Base-by-base conservation (phyloP, 73 alveolate species). In the Loxodes magnus region DNA sequence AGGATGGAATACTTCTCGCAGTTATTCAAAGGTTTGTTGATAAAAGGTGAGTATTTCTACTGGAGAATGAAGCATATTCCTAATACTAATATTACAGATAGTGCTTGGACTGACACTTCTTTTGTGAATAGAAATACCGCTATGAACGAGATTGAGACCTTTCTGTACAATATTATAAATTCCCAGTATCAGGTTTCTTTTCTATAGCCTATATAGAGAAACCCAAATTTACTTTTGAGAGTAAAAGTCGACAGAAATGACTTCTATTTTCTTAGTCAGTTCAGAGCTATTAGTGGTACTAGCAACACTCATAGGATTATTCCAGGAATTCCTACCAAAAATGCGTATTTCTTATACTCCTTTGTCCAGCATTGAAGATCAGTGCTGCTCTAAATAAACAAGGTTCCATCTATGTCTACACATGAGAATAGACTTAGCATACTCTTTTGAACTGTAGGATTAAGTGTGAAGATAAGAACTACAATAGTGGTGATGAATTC, bases 171-270 rank as follows among this genome's bases (percentile, higher is more conserved):
- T 25, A 74, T 57, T 19, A 59, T 56, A 24, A 74, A 51, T 33
- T 74, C 88, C 82, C 88, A 74, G 63, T 54, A 74, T 26, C 17
- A 74, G 56, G 19, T 41, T 2, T 54, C 49, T 22, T 68, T 28
- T 51, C 67, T 64, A 36, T 51, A 74, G 46, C 88, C 88, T 39
- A 66, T 67, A 42, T 49, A 66, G 20, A 74, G 56, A 38, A 74
- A 74, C 0, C 88, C 88, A 59, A 74, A 74, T 25, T 57, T 54
- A 35, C 56, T 58, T 29, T 67, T 74, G 5, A 56, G 74, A 6
- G n/a, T n/a, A n/a, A n/a, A n/a, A n/a, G n/a, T n/a, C n/a, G 14
- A 17, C 14, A 15, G 37, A n/a, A 17, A n/a, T 15, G 14, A 7
- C 21, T 17, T 17, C 14, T 39, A 15, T 9, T 19, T 39, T 39